These are phyloP conservation scores for Setaria italica DNA, from an alignment of 202 grass and related monocot genomes.

Conservation along the genomic window DNA sequence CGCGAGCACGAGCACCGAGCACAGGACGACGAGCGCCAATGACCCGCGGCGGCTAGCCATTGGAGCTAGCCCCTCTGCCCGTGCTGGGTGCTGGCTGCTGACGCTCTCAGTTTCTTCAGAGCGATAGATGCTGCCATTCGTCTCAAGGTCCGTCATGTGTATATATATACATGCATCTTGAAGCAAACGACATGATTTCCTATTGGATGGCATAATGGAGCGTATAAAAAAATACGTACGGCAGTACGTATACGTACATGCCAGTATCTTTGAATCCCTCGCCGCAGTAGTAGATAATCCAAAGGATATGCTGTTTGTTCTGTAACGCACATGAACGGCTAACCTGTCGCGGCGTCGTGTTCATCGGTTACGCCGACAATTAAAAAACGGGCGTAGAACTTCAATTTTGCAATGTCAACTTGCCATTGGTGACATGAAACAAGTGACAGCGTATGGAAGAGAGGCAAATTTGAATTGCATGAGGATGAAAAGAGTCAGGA, in stretches of 20 bases:
- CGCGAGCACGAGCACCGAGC: constrained; percentile 30
- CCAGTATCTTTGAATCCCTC: constrained; percentile 40
- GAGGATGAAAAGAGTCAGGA: neutral
- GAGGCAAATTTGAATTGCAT: neutral
- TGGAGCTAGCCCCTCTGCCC: neutral
- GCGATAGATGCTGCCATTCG: neutral
- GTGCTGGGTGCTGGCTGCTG: no score
- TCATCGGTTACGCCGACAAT: neutral
- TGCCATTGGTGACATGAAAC: neutral
- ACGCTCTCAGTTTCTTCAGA: neutral
- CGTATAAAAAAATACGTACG: neutral
- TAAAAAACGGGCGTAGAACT: neutral
- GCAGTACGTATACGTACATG: neutral
- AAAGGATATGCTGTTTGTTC: constrained; percentile 35
- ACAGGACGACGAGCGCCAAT: constrained; percentile 1
- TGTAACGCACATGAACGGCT: neutral
- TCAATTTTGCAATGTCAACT: neutral
- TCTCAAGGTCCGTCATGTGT: neutral
- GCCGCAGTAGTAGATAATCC: neutral
- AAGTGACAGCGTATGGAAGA: neutral
- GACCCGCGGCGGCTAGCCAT: constrained; percentile 28
- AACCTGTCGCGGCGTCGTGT: neutral
- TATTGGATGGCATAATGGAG: neutral
- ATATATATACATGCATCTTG: neutral
- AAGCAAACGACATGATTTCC: neutral